Base-by-base conservation (phyloP, 768 basidiomycete species). In the Tephrocybe sp. region DNA sequence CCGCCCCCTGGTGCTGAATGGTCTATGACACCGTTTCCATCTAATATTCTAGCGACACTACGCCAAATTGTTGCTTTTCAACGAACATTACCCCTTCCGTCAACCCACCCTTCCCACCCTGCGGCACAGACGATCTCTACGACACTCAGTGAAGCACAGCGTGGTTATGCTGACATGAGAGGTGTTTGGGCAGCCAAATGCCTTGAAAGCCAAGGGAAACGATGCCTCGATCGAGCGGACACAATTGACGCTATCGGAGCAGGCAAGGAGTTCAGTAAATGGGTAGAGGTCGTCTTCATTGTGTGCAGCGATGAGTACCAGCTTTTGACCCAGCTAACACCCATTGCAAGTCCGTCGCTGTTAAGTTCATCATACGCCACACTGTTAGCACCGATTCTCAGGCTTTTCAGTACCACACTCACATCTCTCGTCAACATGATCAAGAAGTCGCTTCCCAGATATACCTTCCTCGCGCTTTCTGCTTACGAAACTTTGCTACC, bases 151-250 rank as follows among this genome's bases (percentile, higher is more conserved):
- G 90, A 92, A 16, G 88, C 89, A 5, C 89, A 90, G 66, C 76
- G 77, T 49, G 90, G 90, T 1, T 92, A 89, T 54, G 90, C 88
- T 0, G 89, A 92, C 57, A 92, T 92, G 89, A 79, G 91, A 22
- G 89, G 89, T 10, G 75, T 72, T 11, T 92, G 91, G 91, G 77
- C 74, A 36, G 78, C 77, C 54, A 89, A 85, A 60, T 87, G 88
- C 47, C 65, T 92, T 17, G 91, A 92, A 60, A 73, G 73, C 6
- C 83, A 84, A 56, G 87, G 80, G 2, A 85, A 84, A 58, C 73
- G 87, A 8, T 72, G 86, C 8, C 70, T 90, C 1, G 87, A 88
- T 31, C 70, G 87, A 11, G 83, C 85, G 1, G 87, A 89, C 51
- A 85, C 78, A 0, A 71, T 83, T 7, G 86, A 89, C 53, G 74